Base-by-base conservation (phyloP, 2,329 filamentous ascomycete genomes). In the Whalleya microplaca region DNA sequence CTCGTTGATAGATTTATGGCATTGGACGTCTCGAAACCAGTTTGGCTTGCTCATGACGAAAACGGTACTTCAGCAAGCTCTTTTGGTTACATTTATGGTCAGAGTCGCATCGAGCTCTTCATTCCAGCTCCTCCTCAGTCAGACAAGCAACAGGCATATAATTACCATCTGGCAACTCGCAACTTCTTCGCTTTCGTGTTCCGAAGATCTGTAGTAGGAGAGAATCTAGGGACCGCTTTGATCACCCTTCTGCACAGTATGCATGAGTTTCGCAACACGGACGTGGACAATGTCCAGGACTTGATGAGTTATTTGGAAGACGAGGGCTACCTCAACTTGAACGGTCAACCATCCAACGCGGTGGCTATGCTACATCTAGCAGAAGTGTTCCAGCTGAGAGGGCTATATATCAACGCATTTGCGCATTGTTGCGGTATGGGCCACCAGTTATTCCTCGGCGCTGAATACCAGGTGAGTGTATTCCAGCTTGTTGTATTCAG, bases 361-460 rank as follows among this genome's bases (percentile, higher is more conserved):
- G 70, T 92, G 40, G 89, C 86, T 0, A 76, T 87, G 44, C 74
- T 94, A 12, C 82, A 83, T 48, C 80, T 92, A 43, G 86, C 89
- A 1, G 90, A 94, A 66, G 76, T 80, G 20, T 87, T 86, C 61
- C 81, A 83, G 49, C 72, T 89, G 21, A 78, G 77, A 51, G 80
- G 85, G n/a, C 73, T 91, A 12, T 94, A 91, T 78, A 80, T 86
- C 10, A 83, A 90, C 66, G 86, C 90, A 0, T 92, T 93, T 72
- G 81, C 84, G 14, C 91, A 95, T 67, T 92, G 90, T 67, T 87
- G 89, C 37, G 91, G 90, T 43, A 92, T 94, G 90, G 83, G 82
- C 57, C 84, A 89, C 19, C 76, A 77, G 21, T 59, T 93, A 4
- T 75, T 78, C 41, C 66, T 73, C 5, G 83, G 81, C 62, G 70